Conservation (phyloP, 768 basidiomycete genomes). For the Pulveroboletus sp. region DNA sequence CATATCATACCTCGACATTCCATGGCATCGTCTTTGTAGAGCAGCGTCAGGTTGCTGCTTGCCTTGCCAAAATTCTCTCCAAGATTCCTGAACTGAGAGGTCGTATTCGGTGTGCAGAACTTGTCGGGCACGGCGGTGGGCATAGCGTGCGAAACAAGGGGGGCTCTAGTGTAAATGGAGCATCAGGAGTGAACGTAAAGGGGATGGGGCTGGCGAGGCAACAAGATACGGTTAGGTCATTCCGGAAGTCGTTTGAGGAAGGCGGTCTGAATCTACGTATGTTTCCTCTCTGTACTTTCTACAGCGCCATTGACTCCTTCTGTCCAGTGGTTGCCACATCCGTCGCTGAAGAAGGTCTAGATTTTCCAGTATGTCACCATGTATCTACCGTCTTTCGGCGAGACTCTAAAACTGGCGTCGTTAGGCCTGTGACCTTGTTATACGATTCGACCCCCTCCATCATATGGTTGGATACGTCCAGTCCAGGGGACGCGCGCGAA, state of each 20-base stretch:
- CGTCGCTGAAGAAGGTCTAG: constrained; percentile 89
- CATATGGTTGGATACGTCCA: constrained; percentile 88
- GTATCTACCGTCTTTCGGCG: neutral
- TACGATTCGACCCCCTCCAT: constrained; percentile 78
- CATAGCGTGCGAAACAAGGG: constrained; percentile 24
- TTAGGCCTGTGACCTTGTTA: constrained; percentile 81
- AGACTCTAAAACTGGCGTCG: constrained; percentile 1
- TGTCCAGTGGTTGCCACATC: constrained; percentile 70
- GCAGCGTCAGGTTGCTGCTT: constrained; percentile 73
- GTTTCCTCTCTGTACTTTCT: constrained; percentile 23
- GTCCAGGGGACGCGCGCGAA: constrained; percentile 81
- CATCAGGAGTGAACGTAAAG: constrained; percentile 35
- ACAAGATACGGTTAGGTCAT: constrained; percentile 57
- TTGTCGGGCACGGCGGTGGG: constrained; percentile 65
- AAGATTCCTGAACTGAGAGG: constrained; percentile 53
- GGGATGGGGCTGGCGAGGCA: constrained; percentile 52
- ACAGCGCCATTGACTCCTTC: neutral
- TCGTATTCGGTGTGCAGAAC: constrained; percentile 54
- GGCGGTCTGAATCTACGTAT: constrained; percentile 63
- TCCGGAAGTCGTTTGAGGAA: constrained; percentile 62
- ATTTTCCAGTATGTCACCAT: constrained; percentile 62
- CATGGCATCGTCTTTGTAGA: constrained; percentile 87
- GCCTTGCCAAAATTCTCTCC: constrained; percentile 60
- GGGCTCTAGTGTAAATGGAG: constrained; percentile 10
- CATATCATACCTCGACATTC: constrained; percentile 50